Evolutionary conservation across 2,329 filamentous ascomycete species (phyloP), one percentile per base, ranked within the genome.

Genomic region (Exserohilum rostratum): DNA sequence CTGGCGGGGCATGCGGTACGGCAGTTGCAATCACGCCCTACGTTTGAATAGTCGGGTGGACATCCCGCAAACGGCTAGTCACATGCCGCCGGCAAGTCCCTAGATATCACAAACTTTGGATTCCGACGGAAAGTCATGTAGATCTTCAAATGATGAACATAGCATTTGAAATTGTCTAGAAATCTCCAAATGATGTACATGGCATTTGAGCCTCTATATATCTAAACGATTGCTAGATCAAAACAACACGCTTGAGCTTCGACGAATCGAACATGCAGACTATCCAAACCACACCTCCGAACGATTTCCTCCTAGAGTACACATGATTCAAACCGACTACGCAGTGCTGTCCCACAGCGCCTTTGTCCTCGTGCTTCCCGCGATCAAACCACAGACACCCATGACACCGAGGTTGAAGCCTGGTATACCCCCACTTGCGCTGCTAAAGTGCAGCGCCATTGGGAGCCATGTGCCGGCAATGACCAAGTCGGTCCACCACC

Each of bases 361-460:
- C 48, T 60, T 68, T 13, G 62, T 53, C 48, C 69, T 65, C 37
- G 65, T 64, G 30, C 74, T 66, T 1, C 77, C 76, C 15, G 77
- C 77, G 27, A 79, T 66, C 35, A 72, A 62, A 45, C 78, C 78
- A 64, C 72, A 77, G 25, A 71, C 57, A 0, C 78, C 78, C 77
- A 79, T 79, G 46, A 71, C 64, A 1, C 78, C 78, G 55, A 78
- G 37, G 58, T 79, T 79, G 71, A 76, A 79, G 2, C 77, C 77
- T 0, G 77, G 77, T 18, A 80, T 52, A 0, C 77, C 77, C 20
- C 68, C 71, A 12, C 60, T 70, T 18, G 65, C 66, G 46, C 69
- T 73, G 43, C 73, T 73, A 50, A 74, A 79, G 39, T 80, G 76
- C 54, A 72, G 57, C 11, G 77, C 78, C 62, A 79, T 75, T 1